Evolutionary conservation across 805 yeast species (phyloP), one percentile per base, ranked within the genome.

Genomic region (Ogataea pilisensis): DNA sequence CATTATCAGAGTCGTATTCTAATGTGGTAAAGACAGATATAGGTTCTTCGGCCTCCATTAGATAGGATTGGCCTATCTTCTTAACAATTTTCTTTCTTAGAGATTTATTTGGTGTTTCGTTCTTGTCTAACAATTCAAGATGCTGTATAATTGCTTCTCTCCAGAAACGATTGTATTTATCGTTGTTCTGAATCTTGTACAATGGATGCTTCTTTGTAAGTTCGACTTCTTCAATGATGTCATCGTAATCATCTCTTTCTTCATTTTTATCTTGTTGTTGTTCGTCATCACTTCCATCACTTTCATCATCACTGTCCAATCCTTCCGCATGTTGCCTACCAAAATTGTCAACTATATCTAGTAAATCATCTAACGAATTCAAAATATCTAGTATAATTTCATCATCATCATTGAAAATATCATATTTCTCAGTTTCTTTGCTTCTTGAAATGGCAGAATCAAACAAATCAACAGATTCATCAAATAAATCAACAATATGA

Each of bases 311-410:
- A 55, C 79, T 73, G 43, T 77, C 85, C 24, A 79, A 64, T 11
- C 80, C 82, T 50, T 79, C 86, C 24, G 69, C 74, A 20, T 73
- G 68, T 35, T 74, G 73, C 32, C 69, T 66, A 21, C 88, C 90
- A 46, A 84, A 83, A 53, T 78, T 76, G 46, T 76, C 78, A 25
- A 81, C 69, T 44, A 84, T 75, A 42, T 83, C 90, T 25, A 85
- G 61, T 44, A 83, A 63, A 57, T 83, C 91, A 57, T 84, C 85
- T 34, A 81, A 63, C 1, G 77, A 69, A 39, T 76, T 74, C 48
- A 85, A 64, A 25, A 75, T 68, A 42, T 76, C 80, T 42, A 74
- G 64, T 37, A 70, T 62, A 5, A 20, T 25, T 25, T 31, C 39
- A 40, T 65, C 55, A 1, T 58, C 56, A 42, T 59, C 53, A 25